phyloP scores from a whole-genome alignment of 164 flowering plant genomes.

The Macadamia tetraphylla region DNA sequence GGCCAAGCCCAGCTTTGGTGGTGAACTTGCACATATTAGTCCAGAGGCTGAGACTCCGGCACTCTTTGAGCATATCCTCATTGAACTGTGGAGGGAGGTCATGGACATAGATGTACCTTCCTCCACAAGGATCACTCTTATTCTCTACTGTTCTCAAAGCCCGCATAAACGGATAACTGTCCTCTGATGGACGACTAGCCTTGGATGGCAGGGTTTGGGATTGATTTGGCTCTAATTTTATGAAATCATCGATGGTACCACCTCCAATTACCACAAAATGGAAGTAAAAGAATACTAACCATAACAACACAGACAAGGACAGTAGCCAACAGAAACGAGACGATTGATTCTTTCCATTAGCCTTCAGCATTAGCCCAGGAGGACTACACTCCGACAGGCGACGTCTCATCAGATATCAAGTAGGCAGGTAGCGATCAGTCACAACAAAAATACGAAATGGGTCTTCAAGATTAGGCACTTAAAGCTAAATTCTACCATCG shows the following conservation, averaged over 20 bases:
- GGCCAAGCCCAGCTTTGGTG: slow-evolving; percentile 79
- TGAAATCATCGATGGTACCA: slow-evolving; percentile 24
- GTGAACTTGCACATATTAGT: slow-evolving; percentile 86
- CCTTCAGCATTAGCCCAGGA: slow-evolving; percentile 63
- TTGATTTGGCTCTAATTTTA: slow-evolving; percentile 14
- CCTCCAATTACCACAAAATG: slow-evolving; percentile 60
- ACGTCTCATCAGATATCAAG: slow-evolving; percentile 56
- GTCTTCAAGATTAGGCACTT: background rate
- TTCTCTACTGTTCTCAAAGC: too few species aligned
- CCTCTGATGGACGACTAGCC: too few species aligned
- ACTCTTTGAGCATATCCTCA: too few species aligned
- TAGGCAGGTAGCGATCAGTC: background rate
- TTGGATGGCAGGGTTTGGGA: background rate
- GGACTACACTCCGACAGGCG: slow-evolving; percentile 27
- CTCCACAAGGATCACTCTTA: too few species aligned
- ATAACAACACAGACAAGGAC: slow-evolving; percentile 53
- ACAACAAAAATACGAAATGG: background rate
- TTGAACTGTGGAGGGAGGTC: too few species aligned
- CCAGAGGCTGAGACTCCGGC: slow-evolving; percentile 62
- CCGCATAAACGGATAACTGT: too few species aligned
- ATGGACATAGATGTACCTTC: too few species aligned
- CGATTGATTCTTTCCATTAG: slow-evolving; percentile 40
- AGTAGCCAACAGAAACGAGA: slow-evolving; percentile 57
- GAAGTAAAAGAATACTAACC: slow-evolving; percentile 70
- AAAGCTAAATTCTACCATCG: background rate